Evolutionary conservation across 148 eudicot genomes (phyloP).

Genomic region (Nepenthes mirabilis): DNA sequence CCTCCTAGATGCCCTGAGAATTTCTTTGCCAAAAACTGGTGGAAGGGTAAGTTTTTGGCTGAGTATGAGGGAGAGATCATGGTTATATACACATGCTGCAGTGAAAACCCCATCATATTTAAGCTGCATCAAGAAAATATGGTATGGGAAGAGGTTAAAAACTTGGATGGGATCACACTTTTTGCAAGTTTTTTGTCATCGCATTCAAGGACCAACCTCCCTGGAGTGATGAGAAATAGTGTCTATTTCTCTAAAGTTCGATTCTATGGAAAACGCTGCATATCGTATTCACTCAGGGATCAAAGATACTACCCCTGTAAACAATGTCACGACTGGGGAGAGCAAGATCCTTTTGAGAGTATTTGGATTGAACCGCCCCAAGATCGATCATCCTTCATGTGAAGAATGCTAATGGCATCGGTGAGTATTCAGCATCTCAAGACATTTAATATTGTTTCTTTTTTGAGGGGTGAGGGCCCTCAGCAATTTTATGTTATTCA

Average conservation of each 20-base stretch:
- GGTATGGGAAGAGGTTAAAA: constrained; percentile 60
- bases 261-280: constrained; percentile 61
- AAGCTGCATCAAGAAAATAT: constrained; percentile 44
- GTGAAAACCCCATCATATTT: constrained; percentile 62
- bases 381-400: constrained; percentile 36
- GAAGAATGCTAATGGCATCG: constrained; percentile 8
- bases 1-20: constrained; percentile 74
- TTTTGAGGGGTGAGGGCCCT: too few relatives aligned
- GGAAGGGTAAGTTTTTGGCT: constrained; percentile 77
- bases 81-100: constrained; percentile 60
- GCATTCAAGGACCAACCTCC: constrained; percentile 61
- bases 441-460: too few relatives aligned
- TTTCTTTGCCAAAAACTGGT: constrained; percentile 64
- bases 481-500: too few relatives aligned
- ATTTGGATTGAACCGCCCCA: constrained; percentile 75
- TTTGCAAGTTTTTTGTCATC: constrained; percentile 74
- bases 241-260: constrained; percentile 75
- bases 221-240: constrained; percentile 64
- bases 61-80: constrained; percentile 63
- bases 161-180: constrained; percentile 51
- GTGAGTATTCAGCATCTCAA: constrained; percentile 6
- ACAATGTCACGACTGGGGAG: constrained; percentile 83
- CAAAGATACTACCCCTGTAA: constrained; percentile 68
- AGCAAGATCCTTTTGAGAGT: constrained; percentile 80
- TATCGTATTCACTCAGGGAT: constrained; percentile 55